These are phyloP conservation scores for Nicotiana undulata DNA, from an alignment of 257 asterid species.

Conservation along the genomic window DNA sequence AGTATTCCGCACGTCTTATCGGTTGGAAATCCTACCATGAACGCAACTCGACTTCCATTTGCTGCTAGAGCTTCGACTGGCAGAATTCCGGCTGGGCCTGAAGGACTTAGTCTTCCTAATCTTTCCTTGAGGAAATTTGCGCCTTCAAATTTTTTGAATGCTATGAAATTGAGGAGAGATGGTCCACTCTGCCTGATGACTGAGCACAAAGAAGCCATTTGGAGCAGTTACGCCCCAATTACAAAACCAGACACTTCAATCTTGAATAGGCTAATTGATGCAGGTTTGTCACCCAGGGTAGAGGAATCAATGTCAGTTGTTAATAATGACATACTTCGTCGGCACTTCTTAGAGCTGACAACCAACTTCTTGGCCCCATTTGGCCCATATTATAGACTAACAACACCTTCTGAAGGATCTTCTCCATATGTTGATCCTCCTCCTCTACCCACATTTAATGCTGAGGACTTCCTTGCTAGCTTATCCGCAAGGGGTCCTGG, in stretches of 20 bases:
- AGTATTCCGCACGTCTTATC: constrained; percentile 86
- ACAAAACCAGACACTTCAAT: constrained; percentile 94
- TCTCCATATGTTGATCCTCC: constrained; percentile 92
- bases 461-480: constrained; percentile 63
- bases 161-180: constrained; percentile 84
- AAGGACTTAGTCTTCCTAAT: constrained; percentile 37
- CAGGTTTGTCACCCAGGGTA: constrained; percentile 95
- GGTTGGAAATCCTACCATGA: constrained; percentile 75
- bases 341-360: constrained; percentile 97
- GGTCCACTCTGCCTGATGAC: constrained; percentile 97
- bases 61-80: constrained; percentile 42
- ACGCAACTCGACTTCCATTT: constrained; percentile 42
- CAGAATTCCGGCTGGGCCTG: constrained; percentile 44
- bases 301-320: constrained; percentile 99
- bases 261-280: constrained; percentile 93
- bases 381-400: constrained; percentile 85
- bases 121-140: constrained; percentile 63
- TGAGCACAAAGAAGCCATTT: constrained; percentile 87
- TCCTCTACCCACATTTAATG: constrained; percentile 68
- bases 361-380: constrained; percentile 97
- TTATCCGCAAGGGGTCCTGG: constrained; percentile 93
- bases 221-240: constrained; percentile 71
- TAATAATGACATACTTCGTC: constrained; percentile 92
- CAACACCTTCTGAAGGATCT: constrained; percentile 85
- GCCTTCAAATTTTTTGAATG: constrained; percentile 77